phyloP scores from a whole-genome alignment of 805 yeast species.

The Spencermartinsiella europaea region DNA sequence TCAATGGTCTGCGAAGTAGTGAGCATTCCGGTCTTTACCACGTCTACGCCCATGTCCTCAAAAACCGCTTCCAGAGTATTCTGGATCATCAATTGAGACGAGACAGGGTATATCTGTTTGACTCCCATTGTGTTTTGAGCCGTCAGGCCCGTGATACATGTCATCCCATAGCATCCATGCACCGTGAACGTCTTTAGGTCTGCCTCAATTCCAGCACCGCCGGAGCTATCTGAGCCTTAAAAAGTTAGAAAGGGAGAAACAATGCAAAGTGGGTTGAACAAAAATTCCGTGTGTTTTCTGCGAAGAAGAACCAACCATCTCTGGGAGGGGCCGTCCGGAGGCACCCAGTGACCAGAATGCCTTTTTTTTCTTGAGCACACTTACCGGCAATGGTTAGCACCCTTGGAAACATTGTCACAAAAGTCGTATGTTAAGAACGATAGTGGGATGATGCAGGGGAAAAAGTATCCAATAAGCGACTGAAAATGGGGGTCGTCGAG shows the following conservation, averaged over 20 bases:
- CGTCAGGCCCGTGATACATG: constrained; percentile 74
- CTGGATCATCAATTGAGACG: constrained; percentile 41
- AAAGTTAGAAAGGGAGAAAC: not conserved
- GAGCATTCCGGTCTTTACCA: constrained; percentile 76
- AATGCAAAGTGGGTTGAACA: not conserved
- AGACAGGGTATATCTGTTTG: constrained; percentile 34
- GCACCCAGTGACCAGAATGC: not conserved
- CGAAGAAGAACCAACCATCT: no score
- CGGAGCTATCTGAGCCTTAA: constrained; percentile 73
- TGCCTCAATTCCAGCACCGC: constrained; percentile 92
- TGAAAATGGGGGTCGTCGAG: no score
- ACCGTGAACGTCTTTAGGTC: constrained; percentile 76
- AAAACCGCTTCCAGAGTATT: constrained; percentile 49
- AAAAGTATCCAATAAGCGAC: no score
- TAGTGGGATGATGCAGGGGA: no score
- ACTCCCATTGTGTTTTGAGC: constrained; percentile 65
- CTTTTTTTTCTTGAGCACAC: not conserved
- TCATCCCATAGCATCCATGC: constrained; percentile 69
- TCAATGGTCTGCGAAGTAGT: constrained; percentile 47
- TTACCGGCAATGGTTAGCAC: constrained; percentile 27
- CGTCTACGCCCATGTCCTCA: constrained; percentile 58
- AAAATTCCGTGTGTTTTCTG: no score
- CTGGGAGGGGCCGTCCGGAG: constrained; percentile 1
- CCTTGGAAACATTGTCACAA: constrained; percentile 13
- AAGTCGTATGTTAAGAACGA: not conserved